A percentile compares a stretch with the other conserved stretches of the same genome.
These are phyloP conservation scores for Fusarium cicatricum DNA, from an alignment of 2,329 filamentous ascomycete genomes.

Conservation along the genomic window DNA sequence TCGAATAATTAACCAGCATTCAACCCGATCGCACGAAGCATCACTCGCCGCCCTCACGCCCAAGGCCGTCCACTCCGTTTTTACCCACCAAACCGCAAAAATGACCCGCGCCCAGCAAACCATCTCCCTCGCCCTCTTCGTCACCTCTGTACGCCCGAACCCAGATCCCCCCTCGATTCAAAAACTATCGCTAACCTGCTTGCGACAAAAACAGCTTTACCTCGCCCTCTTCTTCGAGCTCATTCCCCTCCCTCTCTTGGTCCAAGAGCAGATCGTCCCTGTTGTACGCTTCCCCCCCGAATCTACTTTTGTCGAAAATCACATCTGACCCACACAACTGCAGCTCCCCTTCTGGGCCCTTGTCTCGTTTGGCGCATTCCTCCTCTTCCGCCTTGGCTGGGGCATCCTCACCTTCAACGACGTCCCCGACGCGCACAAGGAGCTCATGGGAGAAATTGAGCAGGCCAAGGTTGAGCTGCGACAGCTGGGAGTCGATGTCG, in stretches of 20 bases:
- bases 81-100: conserved; percentile 45
- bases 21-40: conserved; percentile 22
- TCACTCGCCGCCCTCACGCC: background rate
- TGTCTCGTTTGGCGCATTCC: conserved; percentile 89
- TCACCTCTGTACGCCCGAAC: conserved; percentile 76
- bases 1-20: conserved; percentile 4
- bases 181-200: conserved; percentile 24
- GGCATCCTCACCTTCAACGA: conserved; percentile 98
- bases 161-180: background rate
- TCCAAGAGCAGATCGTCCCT: conserved; percentile 88
- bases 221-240: conserved; percentile 85
- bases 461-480: conserved; percentile 77
- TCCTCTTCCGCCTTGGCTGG: conserved; percentile 90
- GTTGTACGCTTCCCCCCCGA: conserved; percentile 68
- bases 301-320: background rate
- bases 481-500: conserved; percentile 78
- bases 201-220: conserved; percentile 82
- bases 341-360: conserved; percentile 94
- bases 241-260: conserved; percentile 77
- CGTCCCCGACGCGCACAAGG: conserved; percentile 87
- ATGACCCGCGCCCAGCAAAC: conserved; percentile 98
- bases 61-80: background rate
- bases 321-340: background rate
- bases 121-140: conserved; percentile 84
- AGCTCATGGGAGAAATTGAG: conserved; percentile 87